Conservation (phyloP, 169 alveolate genomes). For the Plasmodium adleri region DNA sequence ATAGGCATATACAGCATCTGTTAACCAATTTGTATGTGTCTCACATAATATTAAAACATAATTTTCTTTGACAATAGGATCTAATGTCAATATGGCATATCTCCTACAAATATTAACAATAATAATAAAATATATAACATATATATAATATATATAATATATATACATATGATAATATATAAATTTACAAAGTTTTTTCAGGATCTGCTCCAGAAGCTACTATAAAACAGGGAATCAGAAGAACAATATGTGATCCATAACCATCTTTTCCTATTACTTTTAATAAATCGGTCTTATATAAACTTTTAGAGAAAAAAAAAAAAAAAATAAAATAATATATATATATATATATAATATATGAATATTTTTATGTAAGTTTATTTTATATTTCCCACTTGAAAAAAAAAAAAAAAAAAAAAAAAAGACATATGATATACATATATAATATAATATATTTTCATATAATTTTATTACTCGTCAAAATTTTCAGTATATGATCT, state of each 20-base stretch:
- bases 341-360: too few relatives aligned
- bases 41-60: slow-evolving; percentile 59
- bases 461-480: slow-evolving; percentile 45
- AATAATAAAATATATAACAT: background rate
- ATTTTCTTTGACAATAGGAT: slow-evolving; percentile 62
- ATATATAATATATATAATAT: background rate
- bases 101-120: slow-evolving; percentile 23
- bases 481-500: slow-evolving; percentile 61
- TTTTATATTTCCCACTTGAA: too few relatives aligned
- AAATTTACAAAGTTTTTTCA: slow-evolving; percentile 68
- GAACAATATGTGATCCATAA: slow-evolving; percentile 60
- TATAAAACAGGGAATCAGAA: slow-evolving; percentile 63
- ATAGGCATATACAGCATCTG: slow-evolving; percentile 53
- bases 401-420: slow-evolving; percentile 10
- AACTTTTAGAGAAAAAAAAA: background rate
- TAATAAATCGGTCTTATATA: slow-evolving; percentile 59
- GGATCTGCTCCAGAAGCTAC: slow-evolving; percentile 60
- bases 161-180: background rate
- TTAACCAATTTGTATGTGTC: slow-evolving; percentile 67
- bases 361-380: background rate
- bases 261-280: slow-evolving; percentile 70
- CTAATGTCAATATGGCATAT: slow-evolving; percentile 62
- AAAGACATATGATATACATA: background rate
- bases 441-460: background rate
- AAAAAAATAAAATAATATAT: background rate